Base-by-base conservation (phyloP, 148 eudicot genomes). In the Vaccinium vitisidaea region DNA sequence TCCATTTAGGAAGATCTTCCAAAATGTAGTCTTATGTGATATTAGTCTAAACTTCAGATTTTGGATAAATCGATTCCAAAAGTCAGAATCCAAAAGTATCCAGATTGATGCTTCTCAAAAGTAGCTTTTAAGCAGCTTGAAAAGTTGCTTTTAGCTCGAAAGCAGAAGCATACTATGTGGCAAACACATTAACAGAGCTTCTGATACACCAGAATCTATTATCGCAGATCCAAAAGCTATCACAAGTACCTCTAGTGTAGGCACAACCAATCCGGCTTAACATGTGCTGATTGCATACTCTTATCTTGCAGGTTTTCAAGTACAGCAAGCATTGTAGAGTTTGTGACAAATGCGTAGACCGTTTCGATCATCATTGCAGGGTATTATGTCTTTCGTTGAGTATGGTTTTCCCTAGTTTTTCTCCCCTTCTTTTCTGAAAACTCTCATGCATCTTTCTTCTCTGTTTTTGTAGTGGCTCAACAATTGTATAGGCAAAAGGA, bases 251-350 rank as follows among this genome's bases (percentile, higher is more conserved):
- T n/a, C 69, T 63, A 63, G 52, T 82, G 77, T 18, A 23, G 18
- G 9, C 5, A 16, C 55, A 59, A 16, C 23, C 54, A 74, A 83
- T 46, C 58, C 67, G 46, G 54, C 77, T 79, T 76, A 61, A 69
- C 16, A 53, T 77, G 16, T 14, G n/a, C 55, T 85, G 79, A 69
- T 85, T 67, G 23, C 65, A 25, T 25, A 67, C 53, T 90, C 56
- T 83, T 81, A 16, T 79, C n/a, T 76, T 89, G 88, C 88, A 97
- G 99, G 98, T 97, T 87, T 97, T 88, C 90, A 97, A 93, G 95
- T 95, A 95, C 90, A 97, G 99, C 93, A 97, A 97, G 88, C 99
- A 97, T 87, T 97, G 99, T 69, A 92, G 99, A 93, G 99, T 97
- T 79, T 97, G 99, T 81, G 99, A 97, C 91, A 97, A 95, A 92